Evolutionary conservation across 2,329 filamentous ascomycete species (phyloP).

Genomic region (Stagonosporopsis rhizophila): DNA sequence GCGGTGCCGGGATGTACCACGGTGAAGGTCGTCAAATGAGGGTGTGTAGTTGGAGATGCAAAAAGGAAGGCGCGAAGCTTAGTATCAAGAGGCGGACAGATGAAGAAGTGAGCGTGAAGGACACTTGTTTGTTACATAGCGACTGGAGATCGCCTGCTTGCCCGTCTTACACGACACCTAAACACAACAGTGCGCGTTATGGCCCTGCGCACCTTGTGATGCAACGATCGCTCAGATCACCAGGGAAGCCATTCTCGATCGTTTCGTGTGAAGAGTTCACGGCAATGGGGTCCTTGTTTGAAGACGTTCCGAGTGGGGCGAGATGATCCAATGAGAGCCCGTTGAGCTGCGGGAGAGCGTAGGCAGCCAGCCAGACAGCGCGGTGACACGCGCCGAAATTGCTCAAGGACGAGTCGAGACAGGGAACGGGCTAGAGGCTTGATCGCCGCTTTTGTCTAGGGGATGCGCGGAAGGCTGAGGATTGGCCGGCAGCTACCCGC

Average conservation of each 20-base stretch:
- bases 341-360: slow-evolving; percentile 2
- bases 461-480: slow-evolving; percentile 17
- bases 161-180: slow-evolving; percentile 4
- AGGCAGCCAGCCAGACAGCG: slow-evolving; percentile 19
- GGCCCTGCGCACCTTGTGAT: slow-evolving; percentile 10
- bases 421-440: slow-evolving; percentile 8
- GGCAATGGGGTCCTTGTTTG: slow-evolving; percentile 10
- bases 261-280: slow-evolving; percentile 22
- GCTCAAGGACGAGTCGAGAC: slow-evolving; percentile 16
- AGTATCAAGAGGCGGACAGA: slow-evolving; percentile 29
- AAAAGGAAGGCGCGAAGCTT: slow-evolving; percentile 21
- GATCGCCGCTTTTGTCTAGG: slow-evolving; percentile 6
- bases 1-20: slow-evolving; percentile 10
- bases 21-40: slow-evolving; percentile 3
- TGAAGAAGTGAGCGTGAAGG: slow-evolving; percentile 14
- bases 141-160: neutral
- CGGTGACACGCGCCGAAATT: slow-evolving; percentile 21
- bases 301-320: slow-evolving; percentile 20
- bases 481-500: slow-evolving; percentile 19
- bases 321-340: slow-evolving; percentile 22
- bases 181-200: slow-evolving; percentile 11
- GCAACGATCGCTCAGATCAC: slow-evolving; percentile 16
- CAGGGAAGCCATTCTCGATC: slow-evolving; percentile 11
- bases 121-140: slow-evolving; percentile 11
- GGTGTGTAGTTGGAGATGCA: slow-evolving; percentile 3